These are phyloP conservation scores for Beauveria caledonica DNA, from an alignment of 2,329 filamentous ascomycete genomes.

Conservation along the genomic window DNA sequence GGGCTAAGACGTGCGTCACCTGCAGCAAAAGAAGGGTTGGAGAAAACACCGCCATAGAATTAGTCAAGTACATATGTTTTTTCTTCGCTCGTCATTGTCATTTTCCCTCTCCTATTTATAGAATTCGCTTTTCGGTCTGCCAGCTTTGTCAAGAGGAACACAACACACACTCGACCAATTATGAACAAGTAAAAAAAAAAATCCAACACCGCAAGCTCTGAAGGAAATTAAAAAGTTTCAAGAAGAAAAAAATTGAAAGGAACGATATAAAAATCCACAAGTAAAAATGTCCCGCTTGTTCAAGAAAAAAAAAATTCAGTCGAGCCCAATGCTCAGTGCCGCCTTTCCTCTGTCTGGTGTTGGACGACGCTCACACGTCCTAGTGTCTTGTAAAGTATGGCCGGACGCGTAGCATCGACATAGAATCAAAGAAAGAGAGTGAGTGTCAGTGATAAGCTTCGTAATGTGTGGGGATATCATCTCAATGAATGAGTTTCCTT, in stretches of 20 bases:
- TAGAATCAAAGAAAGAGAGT: not conserved
- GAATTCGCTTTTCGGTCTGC: not conserved
- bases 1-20: too few relatives aligned
- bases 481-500: slow-evolving; percentile 1
- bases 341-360: not conserved
- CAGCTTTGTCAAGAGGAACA: not conserved
- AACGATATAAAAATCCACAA: not conserved
- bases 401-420: not conserved
- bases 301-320: not conserved
- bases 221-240: not conserved
- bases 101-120: not conserved
- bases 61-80: not conserved
- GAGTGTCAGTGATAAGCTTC: not conserved
- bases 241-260: not conserved
- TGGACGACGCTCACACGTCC: not conserved
- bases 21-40: not conserved
- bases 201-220: not conserved
- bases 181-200: not conserved
- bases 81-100: not conserved
- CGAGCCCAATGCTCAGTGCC: not conserved
- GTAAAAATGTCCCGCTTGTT: not conserved
- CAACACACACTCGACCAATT: not conserved
- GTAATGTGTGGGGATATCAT: not conserved
- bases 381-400: not conserved
- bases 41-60: not conserved